These are phyloP conservation scores for Cyclotella sp. DNA, from an alignment of 108 stramenopile genomes.

Conservation along the genomic window DNA sequence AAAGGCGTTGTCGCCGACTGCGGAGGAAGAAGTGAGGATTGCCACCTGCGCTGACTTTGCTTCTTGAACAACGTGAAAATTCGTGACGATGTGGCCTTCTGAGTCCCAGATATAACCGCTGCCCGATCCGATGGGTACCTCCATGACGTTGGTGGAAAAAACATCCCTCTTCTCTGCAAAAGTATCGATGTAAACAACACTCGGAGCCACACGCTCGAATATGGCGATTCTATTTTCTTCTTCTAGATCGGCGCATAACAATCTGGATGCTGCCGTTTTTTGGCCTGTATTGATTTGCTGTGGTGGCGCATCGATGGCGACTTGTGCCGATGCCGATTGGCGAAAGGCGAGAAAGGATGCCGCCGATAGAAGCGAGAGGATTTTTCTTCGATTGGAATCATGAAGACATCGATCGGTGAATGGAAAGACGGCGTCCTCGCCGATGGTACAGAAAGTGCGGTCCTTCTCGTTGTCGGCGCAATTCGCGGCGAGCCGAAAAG, in stretches of 20 bases:
- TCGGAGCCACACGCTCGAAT: slow-evolving; percentile 73
- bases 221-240: slow-evolving; percentile 74
- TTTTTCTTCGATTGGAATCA: background rate
- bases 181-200: slow-evolving; percentile 85
- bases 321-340: slow-evolving; percentile 13
- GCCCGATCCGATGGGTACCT: slow-evolving; percentile 82
- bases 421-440: background rate
- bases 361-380: slow-evolving; percentile 2
- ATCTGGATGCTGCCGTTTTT: background rate
- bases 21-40: slow-evolving; percentile 39
- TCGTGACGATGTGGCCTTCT: slow-evolving; percentile 76
- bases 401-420: background rate
- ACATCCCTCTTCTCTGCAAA: slow-evolving; percentile 72
- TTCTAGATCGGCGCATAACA: slow-evolving; percentile 26
- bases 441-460: background rate
- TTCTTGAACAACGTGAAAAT: slow-evolving; percentile 87
- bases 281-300: slow-evolving; percentile 10
- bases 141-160: slow-evolving; percentile 73
- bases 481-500: background rate
- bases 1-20: background rate
- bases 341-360: background rate
- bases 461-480: background rate
- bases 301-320: background rate
- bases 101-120: slow-evolving; percentile 92
- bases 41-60: slow-evolving; percentile 79